A percentile compares a stretch with the other conserved stretches of the same genome.
phyloP scores from a whole-genome alignment of 2,329 filamentous ascomycete genomes.

The Hymenoscyphus fructigenus region DNA sequence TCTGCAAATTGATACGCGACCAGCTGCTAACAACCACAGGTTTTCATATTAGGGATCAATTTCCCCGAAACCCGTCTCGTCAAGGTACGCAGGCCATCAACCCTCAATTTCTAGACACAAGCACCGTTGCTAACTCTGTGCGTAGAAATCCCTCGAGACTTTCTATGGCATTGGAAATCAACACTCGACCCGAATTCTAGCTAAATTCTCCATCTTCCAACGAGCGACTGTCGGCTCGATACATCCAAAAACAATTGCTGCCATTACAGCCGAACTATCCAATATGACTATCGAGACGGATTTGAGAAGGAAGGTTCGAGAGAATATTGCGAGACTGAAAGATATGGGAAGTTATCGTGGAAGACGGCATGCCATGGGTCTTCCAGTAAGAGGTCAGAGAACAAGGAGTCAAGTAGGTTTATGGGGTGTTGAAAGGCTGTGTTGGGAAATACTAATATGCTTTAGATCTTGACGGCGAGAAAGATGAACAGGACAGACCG shows the following conservation, averaged over 20 bases:
- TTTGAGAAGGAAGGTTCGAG: conserved; percentile 70
- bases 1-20: not conserved
- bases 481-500: conserved; percentile 53
- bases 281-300: conserved; percentile 95
- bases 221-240: conserved; percentile 75
- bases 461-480: conserved; percentile 56
- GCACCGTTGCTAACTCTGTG: conserved; percentile 5
- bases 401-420: conserved; percentile 70
- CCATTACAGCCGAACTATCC: conserved; percentile 80
- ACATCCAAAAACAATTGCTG: conserved; percentile 72
- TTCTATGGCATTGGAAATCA: conserved; percentile 84
- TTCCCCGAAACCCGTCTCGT: conserved; percentile 83
- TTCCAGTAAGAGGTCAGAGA: conserved; percentile 87
- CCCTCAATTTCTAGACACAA: not conserved
- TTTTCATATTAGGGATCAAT: conserved; percentile 83
- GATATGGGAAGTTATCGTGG: conserved; percentile 92
- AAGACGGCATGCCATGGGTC: conserved; percentile 84
- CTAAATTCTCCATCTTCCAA: conserved; percentile 85
- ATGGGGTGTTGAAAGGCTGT: not conserved
- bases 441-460: conserved; percentile 18
- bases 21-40: conserved; percentile 37
- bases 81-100: conserved; percentile 55
- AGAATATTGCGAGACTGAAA: conserved; percentile 82
- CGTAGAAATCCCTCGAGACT: conserved; percentile 70
- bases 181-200: conserved; percentile 72